Evolutionary conservation across 73 alveolate species (phyloP).

Genomic region (Paramecium octaurelia): DNA sequence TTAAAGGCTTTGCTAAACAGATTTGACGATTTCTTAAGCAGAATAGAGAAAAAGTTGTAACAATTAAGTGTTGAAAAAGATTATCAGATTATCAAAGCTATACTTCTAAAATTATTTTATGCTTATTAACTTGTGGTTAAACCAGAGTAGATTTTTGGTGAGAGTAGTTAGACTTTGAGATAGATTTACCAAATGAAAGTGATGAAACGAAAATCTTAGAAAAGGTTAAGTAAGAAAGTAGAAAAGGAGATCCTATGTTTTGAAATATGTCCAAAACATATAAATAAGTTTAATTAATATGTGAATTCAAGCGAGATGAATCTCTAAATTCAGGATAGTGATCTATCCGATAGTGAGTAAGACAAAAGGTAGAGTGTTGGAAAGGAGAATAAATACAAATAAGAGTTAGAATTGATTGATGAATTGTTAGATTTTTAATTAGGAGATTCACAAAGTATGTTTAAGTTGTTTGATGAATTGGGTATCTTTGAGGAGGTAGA

Average conservation of each 20-base stretch:
- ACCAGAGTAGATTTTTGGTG: background rate
- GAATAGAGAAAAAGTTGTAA: background rate
- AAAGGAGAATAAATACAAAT: background rate
- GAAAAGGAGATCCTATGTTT: background rate
- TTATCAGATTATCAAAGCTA: background rate
- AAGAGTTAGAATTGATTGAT: background rate
- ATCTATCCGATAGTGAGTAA: background rate
- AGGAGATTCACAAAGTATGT: background rate
- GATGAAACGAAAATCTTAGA: background rate
- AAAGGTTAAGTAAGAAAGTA: background rate
- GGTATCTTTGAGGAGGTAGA: background rate
- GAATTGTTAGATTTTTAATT: background rate
- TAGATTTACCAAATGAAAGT: background rate
- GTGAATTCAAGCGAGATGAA: background rate
- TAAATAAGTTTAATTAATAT: background rate
- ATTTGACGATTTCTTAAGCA: background rate
- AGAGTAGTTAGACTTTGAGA: background rate
- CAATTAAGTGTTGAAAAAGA: background rate
- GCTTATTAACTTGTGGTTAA: background rate
- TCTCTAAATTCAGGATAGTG: background rate
- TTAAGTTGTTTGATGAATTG: background rate
- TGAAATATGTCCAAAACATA: background rate
- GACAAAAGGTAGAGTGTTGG: background rate
- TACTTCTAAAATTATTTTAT: background rate
- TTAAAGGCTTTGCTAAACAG: background rate